Percentiles rank a stretch among this genome's conserved stretches.
Conservation (phyloP, 2,329 filamentous ascomycete genomes). For the Alternaria brassicicola region DNA sequence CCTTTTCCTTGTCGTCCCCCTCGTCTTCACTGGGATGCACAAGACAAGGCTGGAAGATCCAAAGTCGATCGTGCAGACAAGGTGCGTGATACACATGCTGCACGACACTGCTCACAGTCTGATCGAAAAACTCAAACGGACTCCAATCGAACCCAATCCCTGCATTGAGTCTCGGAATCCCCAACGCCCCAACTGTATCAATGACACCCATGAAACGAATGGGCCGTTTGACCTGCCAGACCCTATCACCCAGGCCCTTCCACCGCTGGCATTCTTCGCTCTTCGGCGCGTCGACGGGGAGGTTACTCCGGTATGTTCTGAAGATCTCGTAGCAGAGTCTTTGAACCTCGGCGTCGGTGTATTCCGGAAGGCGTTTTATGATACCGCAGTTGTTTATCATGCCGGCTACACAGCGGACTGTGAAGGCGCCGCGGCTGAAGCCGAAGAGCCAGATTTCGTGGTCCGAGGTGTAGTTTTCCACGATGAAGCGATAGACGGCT, state of each 20-base stretch:
- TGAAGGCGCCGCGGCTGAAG: constrained; percentile 56
- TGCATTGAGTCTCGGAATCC: constrained; percentile 43
- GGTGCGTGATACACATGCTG: constrained; percentile 44
- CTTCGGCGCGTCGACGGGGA: constrained; percentile 37
- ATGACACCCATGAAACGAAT: constrained; percentile 44
- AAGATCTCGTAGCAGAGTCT: constrained; percentile 42
- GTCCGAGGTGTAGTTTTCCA: constrained; percentile 39
- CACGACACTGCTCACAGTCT: constrained; percentile 39
- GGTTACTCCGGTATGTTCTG: constrained; percentile 38
- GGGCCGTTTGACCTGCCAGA: constrained; percentile 41
- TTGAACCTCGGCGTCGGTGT: constrained; percentile 24
- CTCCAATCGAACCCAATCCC: constrained; percentile 46
- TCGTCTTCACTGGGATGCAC: constrained; percentile 2
- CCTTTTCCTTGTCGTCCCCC: constrained; percentile 13
- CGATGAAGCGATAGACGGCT: constrained; percentile 45
- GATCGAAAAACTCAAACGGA: constrained; percentile 47
- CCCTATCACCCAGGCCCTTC: constrained; percentile 20
- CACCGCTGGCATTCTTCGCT: constrained; percentile 29
- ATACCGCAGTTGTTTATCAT: constrained; percentile 54
- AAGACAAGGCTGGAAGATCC: constrained; percentile 40
- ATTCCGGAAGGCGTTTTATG: constrained; percentile 23
- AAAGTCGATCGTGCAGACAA: constrained; percentile 43
- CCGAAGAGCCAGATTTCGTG: constrained; percentile 55
- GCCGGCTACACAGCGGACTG: constrained; percentile 51
- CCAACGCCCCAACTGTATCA: constrained; percentile 45